Evolutionary conservation across 345 rosid species (phyloP), one percentile per base, ranked within the genome.

Genomic region (Boechera retrofracta): DNA sequence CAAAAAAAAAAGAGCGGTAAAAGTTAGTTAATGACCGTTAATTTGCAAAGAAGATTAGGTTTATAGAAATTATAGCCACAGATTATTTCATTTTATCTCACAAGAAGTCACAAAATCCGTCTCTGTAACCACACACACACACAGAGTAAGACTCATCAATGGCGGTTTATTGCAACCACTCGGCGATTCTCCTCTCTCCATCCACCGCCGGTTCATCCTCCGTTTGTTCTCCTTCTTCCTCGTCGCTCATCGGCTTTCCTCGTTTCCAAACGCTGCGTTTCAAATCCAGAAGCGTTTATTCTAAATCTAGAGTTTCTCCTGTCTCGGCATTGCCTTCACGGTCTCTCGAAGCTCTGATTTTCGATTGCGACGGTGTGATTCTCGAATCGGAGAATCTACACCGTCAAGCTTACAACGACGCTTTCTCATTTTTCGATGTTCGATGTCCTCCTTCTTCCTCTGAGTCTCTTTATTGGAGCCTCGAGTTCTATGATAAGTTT

Each of bases 341-440:
- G 2, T 85, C 93, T 33, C 92, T 94, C 0, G 65, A 85, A 79
- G 97, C 96, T 79, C 87, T 94, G 51, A 84, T 94, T 15, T 94
- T 94, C 64, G 97, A 94, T 76, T 94, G 98, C 63, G 98, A 92
- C 54, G 98, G 98, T 8, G 98, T 92, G 10, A 94, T 94, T 51
- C 84, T 94, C 0, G 98, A 94, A 41, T 94, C 98, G 0, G 97
- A 94, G 83, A 88, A 92, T 81, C 79, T 94, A 51, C 97, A 94
- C 62, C 93, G 97, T 66, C 92, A 92, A 81, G 98, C 97, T 47
- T 94, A 94, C 82, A 94, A 94, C 57, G 98, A 94, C 32, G 93
- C 98, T 45, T 95, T 95, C 74, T 75, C 89, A 63, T 83, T 90
- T 78, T 95, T 95, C 83, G 85, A 85, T 72, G 98, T 95, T 52